Evolutionary conservation across 2,329 filamentous ascomycete genomes (phyloP), one percentile per base, ranked within the genome.

Genomic region (Blastomyces silverae): DNA sequence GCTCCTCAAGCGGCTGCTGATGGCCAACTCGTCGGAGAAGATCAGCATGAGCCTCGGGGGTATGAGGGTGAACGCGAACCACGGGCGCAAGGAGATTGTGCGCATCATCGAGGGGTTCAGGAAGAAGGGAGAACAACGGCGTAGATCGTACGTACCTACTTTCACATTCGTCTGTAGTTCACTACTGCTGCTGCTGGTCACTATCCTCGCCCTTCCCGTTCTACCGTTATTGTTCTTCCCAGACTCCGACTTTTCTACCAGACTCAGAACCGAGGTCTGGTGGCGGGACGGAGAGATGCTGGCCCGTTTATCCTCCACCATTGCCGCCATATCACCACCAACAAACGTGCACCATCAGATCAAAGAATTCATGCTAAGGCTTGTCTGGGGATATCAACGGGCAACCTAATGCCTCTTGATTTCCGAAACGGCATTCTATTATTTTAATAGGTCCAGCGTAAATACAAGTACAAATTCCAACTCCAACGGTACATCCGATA

Each of bases 21-120:
- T 84, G 69, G 91, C 90, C 10, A 89, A 91, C 73, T 87, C 89
- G 2, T 85, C 86, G 67, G 87, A 93, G 75, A 96, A 96, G 79
- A 89, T 97, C 15, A 92, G 87, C 67, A 97, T 99, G 94, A 94
- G 90, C 73, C 89, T 97, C 84, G 87, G 85, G 5, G 90, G 90
- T 31, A 92, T 91, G 74, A 84, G 89, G 72, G 87, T 97, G 61
- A 90, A 97, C 78, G 91, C 91, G 3, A 79, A 80, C 55, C 87
- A 88, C 5, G 91, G 90, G 1, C 83, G 94, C 63, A 95, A 95
- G 76, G 91, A 96, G 76, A 97, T 99, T 86, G 78, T 95, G 68
- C 87, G 86, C 73, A 92, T 94, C 48, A 95, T 97, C 69, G 91
- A 97, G 71, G 87, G 83, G 46, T 85, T 95, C 72, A 86, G 92